Percentiles rank a stretch among this genome's conserved stretches.
These are phyloP conservation scores for Hericium alpestre DNA, from an alignment of 768 basidiomycete genomes.

Conservation along the genomic window DNA sequence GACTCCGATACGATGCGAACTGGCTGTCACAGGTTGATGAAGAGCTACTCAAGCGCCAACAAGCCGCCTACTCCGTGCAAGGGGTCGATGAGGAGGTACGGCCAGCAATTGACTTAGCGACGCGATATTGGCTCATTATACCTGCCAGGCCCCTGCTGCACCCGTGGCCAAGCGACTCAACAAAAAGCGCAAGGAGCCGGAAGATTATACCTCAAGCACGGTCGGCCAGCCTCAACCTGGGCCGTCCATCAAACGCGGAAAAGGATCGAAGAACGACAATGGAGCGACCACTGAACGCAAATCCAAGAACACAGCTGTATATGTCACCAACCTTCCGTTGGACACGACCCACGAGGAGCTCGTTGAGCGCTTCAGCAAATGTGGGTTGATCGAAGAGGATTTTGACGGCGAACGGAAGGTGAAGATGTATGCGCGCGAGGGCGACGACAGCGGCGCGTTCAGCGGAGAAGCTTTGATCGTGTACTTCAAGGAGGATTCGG, in stretches of 20 bases:
- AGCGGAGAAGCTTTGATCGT: slow-evolving; percentile 93
- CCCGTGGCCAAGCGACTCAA: slow-evolving; percentile 72
- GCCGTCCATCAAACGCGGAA: slow-evolving; percentile 60
- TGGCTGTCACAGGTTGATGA: slow-evolving; percentile 61
- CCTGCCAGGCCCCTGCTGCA: slow-evolving; percentile 68
- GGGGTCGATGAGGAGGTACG: slow-evolving; percentile 92
- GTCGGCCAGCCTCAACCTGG: slow-evolving; percentile 31
- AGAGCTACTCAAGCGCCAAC: slow-evolving; percentile 77
- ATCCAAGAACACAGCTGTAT: slow-evolving; percentile 90
- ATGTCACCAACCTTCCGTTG: slow-evolving; percentile 71
- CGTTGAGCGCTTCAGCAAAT: slow-evolving; percentile 79
- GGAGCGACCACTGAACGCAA: slow-evolving; percentile 35
- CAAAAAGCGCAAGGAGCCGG: slow-evolving; percentile 70
- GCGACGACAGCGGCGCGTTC: slow-evolving; percentile 53
- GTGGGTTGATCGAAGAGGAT: slow-evolving; percentile 88
- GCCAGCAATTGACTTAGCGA: slow-evolving; percentile 8
- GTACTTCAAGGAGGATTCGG: slow-evolving; percentile 97
- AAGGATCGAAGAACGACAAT: slow-evolving; percentile 36
- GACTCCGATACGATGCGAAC: neutral
- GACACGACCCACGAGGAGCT: slow-evolving; percentile 70
- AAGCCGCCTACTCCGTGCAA: slow-evolving; percentile 85
- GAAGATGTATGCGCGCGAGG: slow-evolving; percentile 85
- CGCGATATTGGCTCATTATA: slow-evolving; percentile 15
- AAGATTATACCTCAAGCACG: slow-evolving; percentile 57
- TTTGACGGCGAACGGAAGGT: slow-evolving; percentile 86